Percentiles rank a stretch among this genome's conserved stretches.
Evolutionary conservation across 2,329 filamentous ascomycete species (phyloP).

Genomic region (Escovopsis weberi): DNA sequence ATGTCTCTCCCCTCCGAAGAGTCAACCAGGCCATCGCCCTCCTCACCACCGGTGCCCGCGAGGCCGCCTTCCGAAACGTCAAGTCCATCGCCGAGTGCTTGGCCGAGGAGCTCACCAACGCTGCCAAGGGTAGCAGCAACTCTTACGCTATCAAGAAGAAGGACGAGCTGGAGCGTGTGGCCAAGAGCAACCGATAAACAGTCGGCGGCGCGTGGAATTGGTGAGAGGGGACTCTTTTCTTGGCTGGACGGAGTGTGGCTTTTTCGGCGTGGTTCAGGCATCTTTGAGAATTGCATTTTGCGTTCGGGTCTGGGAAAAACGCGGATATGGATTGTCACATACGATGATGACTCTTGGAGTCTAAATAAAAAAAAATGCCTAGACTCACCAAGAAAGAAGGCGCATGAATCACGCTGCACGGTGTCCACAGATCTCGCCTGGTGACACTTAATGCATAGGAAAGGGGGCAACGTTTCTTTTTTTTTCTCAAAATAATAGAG

Average conservation of each 20-base stretch:
- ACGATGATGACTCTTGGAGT: slow-evolving; percentile 22
- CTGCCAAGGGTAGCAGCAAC: slow-evolving; percentile 99
- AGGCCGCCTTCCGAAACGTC: slow-evolving; percentile 99
- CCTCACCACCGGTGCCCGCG: slow-evolving; percentile 95
- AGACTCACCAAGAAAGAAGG: slow-evolving; percentile 22
- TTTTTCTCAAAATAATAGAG: too few relatives aligned
- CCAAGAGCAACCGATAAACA: slow-evolving; percentile 99
- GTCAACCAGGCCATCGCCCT: slow-evolving; percentile 99
- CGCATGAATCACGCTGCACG: slow-evolving; percentile 16
- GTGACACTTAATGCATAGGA: slow-evolving; percentile 1
- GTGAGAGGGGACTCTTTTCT: slow-evolving; percentile 11
- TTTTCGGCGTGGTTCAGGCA: slow-evolving; percentile 28
- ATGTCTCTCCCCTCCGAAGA: slow-evolving; percentile 97
- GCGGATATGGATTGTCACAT: slow-evolving; percentile 29
- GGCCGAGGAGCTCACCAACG: slow-evolving; percentile 99
- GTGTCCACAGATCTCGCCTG: slow-evolving; percentile 4
- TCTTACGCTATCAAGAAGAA: slow-evolving; percentile 99
- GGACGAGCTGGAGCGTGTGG: slow-evolving; percentile 99
- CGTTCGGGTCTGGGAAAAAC: slow-evolving; percentile 30
- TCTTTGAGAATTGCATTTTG: slow-evolving; percentile 34
- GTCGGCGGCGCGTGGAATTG: slow-evolving; percentile 8
- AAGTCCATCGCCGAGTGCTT: slow-evolving; percentile 99
- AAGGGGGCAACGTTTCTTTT: neutral
- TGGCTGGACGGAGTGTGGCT: slow-evolving; percentile 24
- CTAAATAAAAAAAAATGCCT: slow-evolving; percentile 24